These are phyloP conservation scores for Orbilia brochopaga DNA, from an alignment of 2,329 filamentous ascomycete genomes.

Conservation along the genomic window DNA sequence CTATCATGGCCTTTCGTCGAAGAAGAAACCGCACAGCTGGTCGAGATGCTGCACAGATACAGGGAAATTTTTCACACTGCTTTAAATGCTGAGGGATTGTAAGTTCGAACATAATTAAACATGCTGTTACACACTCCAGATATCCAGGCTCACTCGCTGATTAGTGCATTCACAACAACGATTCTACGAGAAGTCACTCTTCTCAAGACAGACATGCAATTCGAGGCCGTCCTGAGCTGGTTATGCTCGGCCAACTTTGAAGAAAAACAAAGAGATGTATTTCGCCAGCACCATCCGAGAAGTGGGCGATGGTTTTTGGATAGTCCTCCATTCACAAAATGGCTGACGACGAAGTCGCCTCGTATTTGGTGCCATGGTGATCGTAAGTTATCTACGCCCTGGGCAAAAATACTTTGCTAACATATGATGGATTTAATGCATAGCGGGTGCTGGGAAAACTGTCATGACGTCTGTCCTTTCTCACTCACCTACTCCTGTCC, in stretches of 20 bases:
- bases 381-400: no score
- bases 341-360: conserved; percentile 16
- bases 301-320: conserved; percentile 40
- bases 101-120: conserved; percentile 5
- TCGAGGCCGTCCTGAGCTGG: conserved; percentile 33
- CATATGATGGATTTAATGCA: neutral
- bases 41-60: conserved; percentile 28
- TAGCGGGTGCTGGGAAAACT: conserved; percentile 35
- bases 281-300: conserved; percentile 29
- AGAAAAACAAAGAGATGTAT: conserved; percentile 36
- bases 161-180: conserved; percentile 17
- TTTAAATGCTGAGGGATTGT: conserved; percentile 33
- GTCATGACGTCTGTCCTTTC: conserved; percentile 26
- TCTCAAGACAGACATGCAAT: conserved; percentile 34
- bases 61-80: conserved; percentile 33
- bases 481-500: neutral
- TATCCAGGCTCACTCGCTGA: neutral
- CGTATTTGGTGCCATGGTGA: conserved; percentile 35
- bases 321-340: conserved; percentile 27
- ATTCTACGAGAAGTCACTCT: conserved; percentile 26
- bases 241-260: conserved; percentile 30
- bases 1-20: conserved; percentile 38
- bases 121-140: neutral
- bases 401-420: neutral
- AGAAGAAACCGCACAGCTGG: conserved; percentile 28